Conservation (phyloP, 2,329 filamentous ascomycete genomes). For the Diaporthe citriasiana region DNA sequence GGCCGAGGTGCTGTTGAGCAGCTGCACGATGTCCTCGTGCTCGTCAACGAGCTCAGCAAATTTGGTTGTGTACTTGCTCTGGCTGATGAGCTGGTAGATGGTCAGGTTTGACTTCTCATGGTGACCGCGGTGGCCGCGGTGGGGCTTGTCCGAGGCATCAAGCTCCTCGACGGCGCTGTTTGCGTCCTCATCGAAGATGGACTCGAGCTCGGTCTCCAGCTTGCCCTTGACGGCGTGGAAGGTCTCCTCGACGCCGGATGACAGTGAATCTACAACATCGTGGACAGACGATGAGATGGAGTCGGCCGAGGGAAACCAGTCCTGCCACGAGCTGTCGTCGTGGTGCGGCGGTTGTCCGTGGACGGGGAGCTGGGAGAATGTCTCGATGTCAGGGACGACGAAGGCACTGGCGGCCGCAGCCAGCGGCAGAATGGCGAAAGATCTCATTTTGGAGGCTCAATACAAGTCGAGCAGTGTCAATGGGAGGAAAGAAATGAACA, state of each 20-base stretch:
- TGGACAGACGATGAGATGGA: slow-evolving; percentile 38
- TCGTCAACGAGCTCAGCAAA: slow-evolving; percentile 82
- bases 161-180: slow-evolving; percentile 12
- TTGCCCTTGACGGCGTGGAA: slow-evolving; percentile 40
- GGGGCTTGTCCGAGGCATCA: slow-evolving; percentile 30
- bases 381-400: slow-evolving; percentile 44
- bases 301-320: slow-evolving; percentile 42
- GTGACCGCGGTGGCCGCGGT: slow-evolving; percentile 39
- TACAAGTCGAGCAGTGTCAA: background rate
- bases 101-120: slow-evolving; percentile 73
- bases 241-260: slow-evolving; percentile 39
- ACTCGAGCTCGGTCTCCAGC: slow-evolving; percentile 45
- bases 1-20: slow-evolving; percentile 79
- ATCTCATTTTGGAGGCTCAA: slow-evolving; percentile 44
- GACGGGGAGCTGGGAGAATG: slow-evolving; percentile 43
- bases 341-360: slow-evolving; percentile 40
- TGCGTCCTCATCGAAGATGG: slow-evolving; percentile 51
- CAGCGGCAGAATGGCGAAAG: slow-evolving; percentile 41
- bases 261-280: slow-evolving; percentile 40
- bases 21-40: slow-evolving; percentile 77
- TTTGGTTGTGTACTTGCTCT: slow-evolving; percentile 81
- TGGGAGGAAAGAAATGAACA: background rate
- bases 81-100: slow-evolving; percentile 83
- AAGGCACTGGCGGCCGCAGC: slow-evolving; percentile 45
- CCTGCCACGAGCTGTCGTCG: slow-evolving; percentile 39